phyloP scores from a whole-genome alignment of 148 eudicot species.

The Rhododendron williamsianum region DNA sequence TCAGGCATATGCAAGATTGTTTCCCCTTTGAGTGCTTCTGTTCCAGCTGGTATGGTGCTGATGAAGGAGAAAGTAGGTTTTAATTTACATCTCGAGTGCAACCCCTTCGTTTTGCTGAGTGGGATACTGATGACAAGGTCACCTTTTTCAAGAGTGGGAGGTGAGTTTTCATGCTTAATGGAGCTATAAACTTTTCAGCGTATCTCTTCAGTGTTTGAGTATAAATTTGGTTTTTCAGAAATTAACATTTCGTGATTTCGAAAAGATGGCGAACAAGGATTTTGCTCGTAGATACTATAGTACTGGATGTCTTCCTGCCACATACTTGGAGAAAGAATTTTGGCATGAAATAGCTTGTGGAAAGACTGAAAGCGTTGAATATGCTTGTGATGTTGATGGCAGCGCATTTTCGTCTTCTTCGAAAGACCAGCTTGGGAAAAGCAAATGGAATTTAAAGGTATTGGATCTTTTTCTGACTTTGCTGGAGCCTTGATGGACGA shows the following conservation, averaged over 20 bases:
- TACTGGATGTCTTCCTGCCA: conserved; percentile 75
- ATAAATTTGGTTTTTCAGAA: conserved; percentile 48
- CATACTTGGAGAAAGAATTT: conserved; percentile 90
- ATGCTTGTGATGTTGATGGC: conserved; percentile 99
- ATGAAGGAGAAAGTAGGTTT: conserved; percentile 88
- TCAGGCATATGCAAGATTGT: conserved; percentile 95
- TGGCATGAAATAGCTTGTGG: conserved; percentile 97
- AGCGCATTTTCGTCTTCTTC: conserved; percentile 97
- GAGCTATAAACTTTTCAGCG: not conserved
- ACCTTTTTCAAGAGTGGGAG: conserved; percentile 97
- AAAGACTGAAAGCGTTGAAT: conserved; percentile 91
- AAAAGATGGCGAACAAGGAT: conserved; percentile 96
- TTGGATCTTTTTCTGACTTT: conserved; percentile 13
- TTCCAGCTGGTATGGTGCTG: conserved; percentile 90
- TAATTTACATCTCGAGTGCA: conserved; percentile 93
- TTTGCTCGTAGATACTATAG: conserved; percentile 86
- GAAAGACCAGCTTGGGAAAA: conserved; percentile 78
- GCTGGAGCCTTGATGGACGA: not conserved
- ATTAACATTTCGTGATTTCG: conserved; percentile 91
- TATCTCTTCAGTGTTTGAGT: conserved; percentile 18
- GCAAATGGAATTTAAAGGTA: conserved; percentile 98
- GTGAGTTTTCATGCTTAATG: conserved; percentile 34
- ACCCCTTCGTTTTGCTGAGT: conserved; percentile 95
- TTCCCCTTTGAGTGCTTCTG: conserved; percentile 79
- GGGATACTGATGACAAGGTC: conserved; percentile 91